Percentiles rank a stretch among this genome's conserved stretches.
Evolutionary conservation across 176 grass and related monocot genomes (phyloP).

Genomic region (Cenchrus americanus): DNA sequence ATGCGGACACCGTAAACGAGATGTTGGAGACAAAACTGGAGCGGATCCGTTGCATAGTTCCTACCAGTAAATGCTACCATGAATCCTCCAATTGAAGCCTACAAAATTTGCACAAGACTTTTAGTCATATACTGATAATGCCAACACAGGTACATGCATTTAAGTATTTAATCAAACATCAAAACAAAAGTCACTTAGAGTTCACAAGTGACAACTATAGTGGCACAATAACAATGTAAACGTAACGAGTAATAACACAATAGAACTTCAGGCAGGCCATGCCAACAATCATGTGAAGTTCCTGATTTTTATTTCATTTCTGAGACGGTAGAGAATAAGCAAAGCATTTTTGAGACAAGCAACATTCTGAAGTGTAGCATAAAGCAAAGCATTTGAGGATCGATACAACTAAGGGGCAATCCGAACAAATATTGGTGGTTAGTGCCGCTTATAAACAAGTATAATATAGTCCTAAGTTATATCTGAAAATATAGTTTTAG

Average conservation of each 20-base stretch:
- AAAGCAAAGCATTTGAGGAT: background rate
- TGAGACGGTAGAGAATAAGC: background rate
- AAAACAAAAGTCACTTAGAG: conserved; percentile 1
- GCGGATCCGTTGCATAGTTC: conserved; percentile 84
- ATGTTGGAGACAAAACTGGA: conserved; percentile 69
- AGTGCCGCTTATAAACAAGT: background rate
- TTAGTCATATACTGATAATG: conserved; percentile 10
- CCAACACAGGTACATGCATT: conserved; percentile 24
- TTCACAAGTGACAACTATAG: background rate
- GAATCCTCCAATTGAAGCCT: conserved; percentile 80
- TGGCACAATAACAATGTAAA: background rate
- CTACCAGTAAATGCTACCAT: conserved; percentile 99
- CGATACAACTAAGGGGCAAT: background rate
- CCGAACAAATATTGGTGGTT: background rate
- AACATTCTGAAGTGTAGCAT: background rate
- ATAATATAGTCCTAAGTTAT: background rate
- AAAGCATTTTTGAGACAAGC: background rate
- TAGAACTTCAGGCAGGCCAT: background rate
- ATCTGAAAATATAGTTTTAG: background rate
- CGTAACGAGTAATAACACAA: background rate
- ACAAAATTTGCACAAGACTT: conserved; percentile 38
- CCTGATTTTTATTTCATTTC: background rate
- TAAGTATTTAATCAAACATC: background rate
- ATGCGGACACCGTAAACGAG: conserved; percentile 78
- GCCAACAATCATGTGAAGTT: background rate